Evolutionary conservation across 768 basidiomycete genomes (phyloP), one percentile per base, ranked within the genome.

Genomic region (Tricholoma hemisulphureum): DNA sequence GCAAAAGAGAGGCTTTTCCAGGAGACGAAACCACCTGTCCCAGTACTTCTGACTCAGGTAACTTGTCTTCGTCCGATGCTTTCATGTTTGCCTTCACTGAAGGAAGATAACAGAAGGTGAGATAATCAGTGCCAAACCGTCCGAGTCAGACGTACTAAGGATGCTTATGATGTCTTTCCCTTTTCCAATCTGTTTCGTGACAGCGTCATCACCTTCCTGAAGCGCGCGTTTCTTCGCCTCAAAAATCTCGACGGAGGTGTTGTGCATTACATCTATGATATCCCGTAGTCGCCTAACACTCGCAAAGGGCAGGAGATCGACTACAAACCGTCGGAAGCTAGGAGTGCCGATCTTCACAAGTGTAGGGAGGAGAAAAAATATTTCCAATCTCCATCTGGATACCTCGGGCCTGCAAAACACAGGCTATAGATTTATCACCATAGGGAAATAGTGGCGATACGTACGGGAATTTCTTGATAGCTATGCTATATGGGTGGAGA

Each of bases 71-170:
- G 26, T 65, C 63, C 2, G 65, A 48, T 13, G 70, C 70, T 14
- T 57, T 32, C 66, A 71, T 70, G 57, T 76, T 77, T 13, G 69
- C 73, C 43, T 56, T 68, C 63, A 77, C 76, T 74, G 32, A 37
- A 6, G n/a, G 16, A n/a, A n/a, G 13, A 16, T n/a, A 37, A n/a
- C n/a, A 6, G 1, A 37, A n/a, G n/a, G 13, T n/a, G 6, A 37
- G n/a, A 37, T 9, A 16, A 37, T 4, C 16, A 16, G 14, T 14
- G 14, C 32, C 32, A 32, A 5, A 32, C 13, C n/a, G n/a, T n/a
- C n/a, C n/a, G n/a, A n/a, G n/a, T n/a, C n/a, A n/a, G n/a, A 37
- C 60, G 48, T 35, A 63, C 64, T 63, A 7, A 63, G 57, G 23
- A 61, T 61, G 29, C 63, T 66, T 28, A 66, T 53, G 24, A 66